Evolutionary conservation across 1,139 yeast species (phyloP).

Genomic region (Candida dubliniensis): DNA sequence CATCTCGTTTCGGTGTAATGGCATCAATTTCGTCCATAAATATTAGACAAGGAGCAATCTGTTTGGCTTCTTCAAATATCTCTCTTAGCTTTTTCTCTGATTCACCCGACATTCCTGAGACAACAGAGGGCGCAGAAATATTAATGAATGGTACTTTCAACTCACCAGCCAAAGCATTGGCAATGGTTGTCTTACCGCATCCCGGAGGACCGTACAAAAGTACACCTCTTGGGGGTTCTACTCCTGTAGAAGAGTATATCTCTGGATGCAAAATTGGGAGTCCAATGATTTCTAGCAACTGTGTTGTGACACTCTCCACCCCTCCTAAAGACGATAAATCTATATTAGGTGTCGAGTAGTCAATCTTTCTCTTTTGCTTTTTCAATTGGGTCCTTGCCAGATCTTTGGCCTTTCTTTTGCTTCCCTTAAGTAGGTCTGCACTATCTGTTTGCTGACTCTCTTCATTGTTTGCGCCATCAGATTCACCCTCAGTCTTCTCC

Average conservation of each 20-base stretch:
- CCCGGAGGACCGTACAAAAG: conserved; percentile 97
- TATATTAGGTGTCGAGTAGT: conserved; percentile 69
- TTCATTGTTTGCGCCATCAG: conserved; percentile 6
- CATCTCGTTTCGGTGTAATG: conserved; percentile 94
- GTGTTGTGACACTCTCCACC: conserved; percentile 76
- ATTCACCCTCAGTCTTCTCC: conserved; percentile 12
- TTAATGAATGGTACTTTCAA: conserved; percentile 89
- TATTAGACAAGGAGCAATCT: conserved; percentile 86
- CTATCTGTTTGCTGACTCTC: conserved; percentile 7
- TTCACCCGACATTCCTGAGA: conserved; percentile 99
- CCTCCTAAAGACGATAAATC: conserved; percentile 84
- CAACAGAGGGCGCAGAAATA: conserved; percentile 93
- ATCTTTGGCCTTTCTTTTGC: conserved; percentile 35
- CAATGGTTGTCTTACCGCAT: conserved; percentile 96
- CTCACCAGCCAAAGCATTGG: conserved; percentile 95
- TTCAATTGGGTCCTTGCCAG: conserved; percentile 23
- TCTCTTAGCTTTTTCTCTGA: conserved; percentile 93
- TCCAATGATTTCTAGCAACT: conserved; percentile 85
- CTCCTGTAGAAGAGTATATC: conserved; percentile 81
- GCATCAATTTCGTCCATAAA: conserved; percentile 98
- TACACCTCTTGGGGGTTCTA: conserved; percentile 97
- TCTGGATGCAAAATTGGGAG: conserved; percentile 94
- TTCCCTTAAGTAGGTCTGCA: conserved; percentile 17
- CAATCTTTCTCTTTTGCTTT: conserved; percentile 49
- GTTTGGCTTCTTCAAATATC: conserved; percentile 87